phyloP scores from a whole-genome alignment of 179 eudicot genomes.

The Gypsophila paniculata region DNA sequence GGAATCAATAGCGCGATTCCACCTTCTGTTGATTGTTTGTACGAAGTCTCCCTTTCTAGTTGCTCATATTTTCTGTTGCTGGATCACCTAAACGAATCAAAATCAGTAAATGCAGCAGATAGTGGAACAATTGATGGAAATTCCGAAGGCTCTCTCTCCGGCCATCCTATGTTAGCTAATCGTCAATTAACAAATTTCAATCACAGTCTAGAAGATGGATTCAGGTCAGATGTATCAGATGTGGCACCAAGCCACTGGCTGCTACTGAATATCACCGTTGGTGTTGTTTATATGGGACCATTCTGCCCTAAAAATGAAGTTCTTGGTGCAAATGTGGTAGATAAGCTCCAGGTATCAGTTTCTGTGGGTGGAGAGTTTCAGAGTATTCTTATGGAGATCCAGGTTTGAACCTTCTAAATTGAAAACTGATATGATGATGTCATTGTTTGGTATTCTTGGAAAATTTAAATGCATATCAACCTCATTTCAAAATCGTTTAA shows the following conservation, averaged over 20 bases:
- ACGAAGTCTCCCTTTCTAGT: conserved; percentile 59
- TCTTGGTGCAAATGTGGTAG: conserved; percentile 36
- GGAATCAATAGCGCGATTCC: conserved; percentile 31
- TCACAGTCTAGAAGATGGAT: conserved; percentile 21
- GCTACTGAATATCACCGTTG: conserved; percentile 31
- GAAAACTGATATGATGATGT: conserved; percentile 6
- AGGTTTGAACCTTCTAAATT: conserved; percentile 45
- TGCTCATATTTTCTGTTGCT: conserved; percentile 42
- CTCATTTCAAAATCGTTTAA: background rate
- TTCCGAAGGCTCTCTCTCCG: conserved; percentile 14
- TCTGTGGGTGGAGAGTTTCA: conserved; percentile 55
- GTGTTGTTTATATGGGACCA: conserved; percentile 45
- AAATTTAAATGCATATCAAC: background rate
- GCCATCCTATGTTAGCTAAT: conserved; percentile 23
- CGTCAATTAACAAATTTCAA: conserved; percentile 16
- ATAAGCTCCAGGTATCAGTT: conserved; percentile 41
- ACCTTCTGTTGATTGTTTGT: conserved; percentile 42
- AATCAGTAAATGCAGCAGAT: conserved; percentile 27
- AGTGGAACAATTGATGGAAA: conserved; percentile 32
- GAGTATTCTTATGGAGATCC: conserved; percentile 45
- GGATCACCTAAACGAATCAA: conserved; percentile 35
- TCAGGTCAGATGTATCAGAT: conserved; percentile 26
- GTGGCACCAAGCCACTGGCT: conserved; percentile 38
- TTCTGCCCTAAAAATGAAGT: conserved; percentile 50
- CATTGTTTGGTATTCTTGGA: conserved; percentile 1